Conservation (phyloP, 176 grass and related monocot species). For the Oryza punctata region DNA sequence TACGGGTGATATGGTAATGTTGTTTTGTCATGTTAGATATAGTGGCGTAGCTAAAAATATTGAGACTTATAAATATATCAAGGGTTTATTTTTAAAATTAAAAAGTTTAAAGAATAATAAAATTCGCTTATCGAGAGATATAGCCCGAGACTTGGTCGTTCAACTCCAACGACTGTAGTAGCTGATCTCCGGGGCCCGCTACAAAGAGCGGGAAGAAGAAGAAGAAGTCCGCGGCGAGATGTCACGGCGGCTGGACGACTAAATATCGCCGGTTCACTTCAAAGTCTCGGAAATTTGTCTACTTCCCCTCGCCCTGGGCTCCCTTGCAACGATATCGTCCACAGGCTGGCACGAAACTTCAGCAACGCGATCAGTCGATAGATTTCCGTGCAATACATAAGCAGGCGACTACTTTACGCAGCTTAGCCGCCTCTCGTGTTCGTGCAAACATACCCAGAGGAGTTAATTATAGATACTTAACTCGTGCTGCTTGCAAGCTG, state of each 20-base stretch:
- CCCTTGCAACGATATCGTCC: slow-evolving; percentile 27
- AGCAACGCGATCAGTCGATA: neutral
- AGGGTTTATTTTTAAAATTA: no score
- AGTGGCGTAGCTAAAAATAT: no score
- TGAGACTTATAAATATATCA: no score
- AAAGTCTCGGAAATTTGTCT: slow-evolving; percentile 7
- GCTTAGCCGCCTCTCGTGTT: neutral
- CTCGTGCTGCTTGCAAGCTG: neutral
- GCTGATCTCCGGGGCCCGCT: neutral
- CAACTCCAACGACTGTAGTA: neutral
- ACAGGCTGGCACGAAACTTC: neutral
- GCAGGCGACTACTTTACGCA: neutral
- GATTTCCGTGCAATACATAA: slow-evolving; percentile 28
- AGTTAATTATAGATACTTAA: no score
- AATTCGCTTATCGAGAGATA: no score
- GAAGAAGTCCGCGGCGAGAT: slow-evolving; percentile 5
- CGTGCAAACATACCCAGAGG: no score
- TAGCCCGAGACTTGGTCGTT: slow-evolving; percentile 23
- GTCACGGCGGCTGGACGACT: neutral
- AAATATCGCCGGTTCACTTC: neutral
- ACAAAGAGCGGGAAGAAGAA: neutral
- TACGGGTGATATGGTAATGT: no score
- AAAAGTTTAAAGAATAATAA: no score
- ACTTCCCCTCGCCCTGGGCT: neutral
- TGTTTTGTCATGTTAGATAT: no score